A percentile compares a stretch with the other conserved stretches of the same genome.
Conservation (phyloP, 306 rosid genomes). For the Castanea sativa region DNA sequence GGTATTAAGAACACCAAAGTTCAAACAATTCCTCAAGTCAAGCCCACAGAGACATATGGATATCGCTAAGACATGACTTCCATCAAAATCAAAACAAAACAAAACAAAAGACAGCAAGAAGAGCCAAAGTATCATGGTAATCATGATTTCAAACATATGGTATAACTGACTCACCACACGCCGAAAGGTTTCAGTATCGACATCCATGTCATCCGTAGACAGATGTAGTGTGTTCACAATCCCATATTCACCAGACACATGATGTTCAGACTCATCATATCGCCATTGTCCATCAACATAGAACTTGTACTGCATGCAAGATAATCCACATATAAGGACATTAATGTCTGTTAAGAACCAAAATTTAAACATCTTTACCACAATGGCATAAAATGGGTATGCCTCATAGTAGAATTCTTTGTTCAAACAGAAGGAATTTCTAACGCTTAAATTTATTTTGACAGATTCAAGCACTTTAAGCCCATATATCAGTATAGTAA, state of each 20-base stretch:
- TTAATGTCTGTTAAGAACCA: constrained; percentile 20
- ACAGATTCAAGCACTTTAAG: neutral
- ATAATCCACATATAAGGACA: constrained; percentile 23
- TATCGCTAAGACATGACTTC: constrained; percentile 5
- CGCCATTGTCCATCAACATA: constrained; percentile 98
- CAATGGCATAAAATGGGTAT: neutral
- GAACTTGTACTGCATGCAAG: constrained; percentile 86
- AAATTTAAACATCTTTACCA: neutral
- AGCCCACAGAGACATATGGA: neutral
- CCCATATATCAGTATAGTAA: neutral
- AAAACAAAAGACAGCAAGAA: constrained; percentile 5
- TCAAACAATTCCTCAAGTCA: constrained; percentile 12
- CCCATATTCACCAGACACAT: constrained; percentile 69
- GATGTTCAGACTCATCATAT: constrained; percentile 82
- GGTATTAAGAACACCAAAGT: neutral
- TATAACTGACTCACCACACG: constrained; percentile 54
- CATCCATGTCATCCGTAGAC: constrained; percentile 88
- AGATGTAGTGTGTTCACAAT: constrained; percentile 72
- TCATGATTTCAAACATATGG: constrained; percentile 15
- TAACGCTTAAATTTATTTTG: neutral
- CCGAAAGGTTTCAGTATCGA: constrained; percentile 74
- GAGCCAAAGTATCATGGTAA: neutral
- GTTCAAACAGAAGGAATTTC: constrained; percentile 3
- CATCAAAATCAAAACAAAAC: constrained; percentile 10
- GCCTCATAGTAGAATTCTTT: constrained; percentile 3